These are phyloP conservation scores for Ophiostoma sp. DNA, from an alignment of 2,329 filamentous ascomycete genomes.

Conservation along the genomic window DNA sequence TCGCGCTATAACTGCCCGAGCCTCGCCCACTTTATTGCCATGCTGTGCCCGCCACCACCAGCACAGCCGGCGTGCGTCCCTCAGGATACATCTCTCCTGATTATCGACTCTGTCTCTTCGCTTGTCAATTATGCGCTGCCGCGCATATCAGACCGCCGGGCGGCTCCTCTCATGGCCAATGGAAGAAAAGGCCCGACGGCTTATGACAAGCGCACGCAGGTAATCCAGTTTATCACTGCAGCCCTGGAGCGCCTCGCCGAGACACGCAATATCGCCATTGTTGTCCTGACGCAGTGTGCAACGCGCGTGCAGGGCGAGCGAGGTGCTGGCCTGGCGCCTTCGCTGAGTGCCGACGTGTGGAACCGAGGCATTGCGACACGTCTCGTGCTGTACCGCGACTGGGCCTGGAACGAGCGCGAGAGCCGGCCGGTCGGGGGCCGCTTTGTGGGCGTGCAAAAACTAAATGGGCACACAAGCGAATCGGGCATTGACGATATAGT, in stretches of 20 bases:
- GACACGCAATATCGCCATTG: slow-evolving; percentile 64
- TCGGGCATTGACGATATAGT: slow-evolving; percentile 41
- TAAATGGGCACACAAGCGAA: slow-evolving; percentile 47
- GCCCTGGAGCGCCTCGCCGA: slow-evolving; percentile 71
- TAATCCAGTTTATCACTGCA: slow-evolving; percentile 59
- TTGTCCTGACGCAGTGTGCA: slow-evolving; percentile 73
- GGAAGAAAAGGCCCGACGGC: slow-evolving; percentile 21
- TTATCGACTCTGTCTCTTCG: slow-evolving; percentile 73
- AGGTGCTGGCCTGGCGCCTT: slow-evolving; percentile 64
- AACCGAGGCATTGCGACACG: slow-evolving; percentile 70
- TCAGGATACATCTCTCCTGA: slow-evolving; percentile 57
- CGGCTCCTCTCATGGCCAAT: slow-evolving; percentile 24
- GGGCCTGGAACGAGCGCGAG: slow-evolving; percentile 45
- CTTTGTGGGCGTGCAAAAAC: slow-evolving; percentile 61
- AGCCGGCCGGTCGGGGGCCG: slow-evolving; percentile 44
- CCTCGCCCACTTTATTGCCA: slow-evolving; percentile 67
- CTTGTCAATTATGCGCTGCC: slow-evolving; percentile 74
- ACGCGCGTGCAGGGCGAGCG: slow-evolving; percentile 68
- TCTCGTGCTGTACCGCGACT: slow-evolving; percentile 75
- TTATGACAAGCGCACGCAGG: slow-evolving; percentile 37
- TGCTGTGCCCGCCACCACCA: slow-evolving; percentile 63
- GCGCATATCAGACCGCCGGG: slow-evolving; percentile 38
- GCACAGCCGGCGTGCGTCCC: slow-evolving; percentile 53
- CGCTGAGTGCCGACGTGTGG: slow-evolving; percentile 72
- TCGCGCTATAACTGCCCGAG: slow-evolving; percentile 50